These are phyloP conservation scores for Triglochin maritima DNA, from an alignment of 106 monocot species.

Conservation along the genomic window DNA sequence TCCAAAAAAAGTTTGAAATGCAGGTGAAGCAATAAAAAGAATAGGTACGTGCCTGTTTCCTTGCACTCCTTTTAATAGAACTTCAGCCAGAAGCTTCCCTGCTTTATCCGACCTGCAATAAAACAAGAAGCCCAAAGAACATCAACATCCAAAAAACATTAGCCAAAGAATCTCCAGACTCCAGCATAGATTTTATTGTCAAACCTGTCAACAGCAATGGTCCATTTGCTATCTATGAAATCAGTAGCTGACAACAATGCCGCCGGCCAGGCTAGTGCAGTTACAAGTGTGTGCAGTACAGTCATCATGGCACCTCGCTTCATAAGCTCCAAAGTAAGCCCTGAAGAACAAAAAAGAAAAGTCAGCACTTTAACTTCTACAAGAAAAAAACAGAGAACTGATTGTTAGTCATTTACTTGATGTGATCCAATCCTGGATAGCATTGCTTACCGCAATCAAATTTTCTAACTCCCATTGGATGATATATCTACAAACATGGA, in stretches of 20 bases:
- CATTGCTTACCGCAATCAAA: slow-evolving; percentile 77
- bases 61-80: slow-evolving; percentile 78
- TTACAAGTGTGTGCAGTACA: slow-evolving; percentile 59
- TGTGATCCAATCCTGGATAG: slow-evolving; percentile 94
- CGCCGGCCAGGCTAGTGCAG: slow-evolving; percentile 91
- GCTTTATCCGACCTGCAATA: slow-evolving; percentile 82
- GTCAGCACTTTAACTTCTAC: not conserved
- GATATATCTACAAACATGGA: slow-evolving; percentile 40
- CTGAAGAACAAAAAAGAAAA: slow-evolving; percentile 25
- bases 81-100: slow-evolving; percentile 91
- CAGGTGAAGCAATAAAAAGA: not conserved
- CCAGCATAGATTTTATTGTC: not conserved
- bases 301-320: slow-evolving; percentile 97
- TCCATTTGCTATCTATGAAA: slow-evolving; percentile 98
- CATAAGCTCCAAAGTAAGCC: slow-evolving; percentile 64
- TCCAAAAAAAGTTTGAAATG: not conserved
- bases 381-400: not conserved
- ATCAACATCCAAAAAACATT: too few species aligned
- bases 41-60: slow-evolving; percentile 61
- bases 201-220: slow-evolving; percentile 93
- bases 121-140: not conserved
- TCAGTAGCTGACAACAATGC: slow-evolving; percentile 69
- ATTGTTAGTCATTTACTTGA: slow-evolving; percentile 39
- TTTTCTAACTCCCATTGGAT: slow-evolving; percentile 93
- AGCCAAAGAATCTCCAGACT: too few species aligned